phyloP scores from a whole-genome alignment of 768 basidiomycete genomes.

The Pleurotus ostreatus region DNA sequence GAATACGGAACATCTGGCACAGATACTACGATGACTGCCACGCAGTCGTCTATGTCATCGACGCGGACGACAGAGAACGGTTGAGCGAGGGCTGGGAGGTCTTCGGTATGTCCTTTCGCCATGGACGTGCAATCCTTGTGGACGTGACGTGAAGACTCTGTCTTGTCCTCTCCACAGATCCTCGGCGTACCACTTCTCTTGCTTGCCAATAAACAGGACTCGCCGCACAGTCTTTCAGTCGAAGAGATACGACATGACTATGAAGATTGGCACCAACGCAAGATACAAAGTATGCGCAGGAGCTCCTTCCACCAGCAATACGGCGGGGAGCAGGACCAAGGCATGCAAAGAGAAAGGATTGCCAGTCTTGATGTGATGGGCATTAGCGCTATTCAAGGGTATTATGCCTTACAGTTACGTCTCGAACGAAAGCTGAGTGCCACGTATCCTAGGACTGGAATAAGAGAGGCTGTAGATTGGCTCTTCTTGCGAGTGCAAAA shows the following conservation, averaged over 20 bases:
- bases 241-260: conserved; percentile 90
- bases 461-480: conserved; percentile 91
- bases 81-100: conserved; percentile 95
- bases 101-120: conserved; percentile 63
- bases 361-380: conserved; percentile 89
- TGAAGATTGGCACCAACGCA: conserved; percentile 80
- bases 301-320: conserved; percentile 31
- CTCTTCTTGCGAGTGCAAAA: conserved; percentile 92
- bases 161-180: conserved; percentile 86
- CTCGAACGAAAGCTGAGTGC: neutral
- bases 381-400: conserved; percentile 90
- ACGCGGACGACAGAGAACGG: conserved; percentile 86
- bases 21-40: conserved; percentile 96
- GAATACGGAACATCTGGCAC: conserved; percentile 93
- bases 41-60: conserved; percentile 93
- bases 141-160: conserved; percentile 50
- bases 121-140: neutral
- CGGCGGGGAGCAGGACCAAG: conserved; percentile 41
- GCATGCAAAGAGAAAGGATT: conserved; percentile 47
- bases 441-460: conserved; percentile 61
- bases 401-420: conserved; percentile 16
- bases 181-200: conserved; percentile 87
- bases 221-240: conserved; percentile 72
- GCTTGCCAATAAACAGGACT: conserved; percentile 96
- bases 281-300: conserved; percentile 64